Evolutionary conservation across 2,329 filamentous ascomycete genomes (phyloP).

Genomic region (Sporothrix brasiliensis): DNA sequence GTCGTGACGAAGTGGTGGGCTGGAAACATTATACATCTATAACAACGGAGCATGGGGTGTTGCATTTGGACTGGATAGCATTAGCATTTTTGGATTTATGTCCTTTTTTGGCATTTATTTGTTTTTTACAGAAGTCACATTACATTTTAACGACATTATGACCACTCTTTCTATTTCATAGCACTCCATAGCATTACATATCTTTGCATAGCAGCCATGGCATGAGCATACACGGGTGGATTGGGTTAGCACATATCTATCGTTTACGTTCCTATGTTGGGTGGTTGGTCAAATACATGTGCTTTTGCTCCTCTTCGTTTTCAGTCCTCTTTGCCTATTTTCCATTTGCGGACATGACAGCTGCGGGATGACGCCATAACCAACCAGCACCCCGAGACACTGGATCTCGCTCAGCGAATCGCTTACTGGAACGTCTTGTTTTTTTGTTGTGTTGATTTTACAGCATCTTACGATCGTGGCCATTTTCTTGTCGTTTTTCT

Average conservation of each 20-base stretch:
- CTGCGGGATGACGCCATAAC: conserved; percentile 20
- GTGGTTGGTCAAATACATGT: background rate
- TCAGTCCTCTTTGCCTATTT: background rate
- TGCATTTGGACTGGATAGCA: conserved; percentile 1
- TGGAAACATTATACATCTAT: background rate
- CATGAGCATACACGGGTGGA: conserved; percentile 17
- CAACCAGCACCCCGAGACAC: background rate
- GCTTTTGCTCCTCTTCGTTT: background rate
- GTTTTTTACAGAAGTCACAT: background rate
- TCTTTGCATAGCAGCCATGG: background rate
- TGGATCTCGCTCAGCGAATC: background rate
- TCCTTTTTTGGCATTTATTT: background rate
- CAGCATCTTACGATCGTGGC: background rate
- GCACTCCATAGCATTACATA: background rate
- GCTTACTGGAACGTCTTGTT: conserved; percentile 1
- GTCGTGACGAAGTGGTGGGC: conserved; percentile 39
- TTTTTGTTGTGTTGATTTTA: background rate
- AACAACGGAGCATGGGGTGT: background rate
- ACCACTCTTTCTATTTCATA: conserved; percentile 18
- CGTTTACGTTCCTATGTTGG: background rate
- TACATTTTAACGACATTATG: background rate
- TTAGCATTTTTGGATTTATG: background rate
- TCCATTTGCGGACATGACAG: conserved; percentile 13
- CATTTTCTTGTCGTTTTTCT: background rate
- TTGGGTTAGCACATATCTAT: background rate